Evolutionary conservation across 2,329 filamentous ascomycete genomes (phyloP), one percentile per base, ranked within the genome.

Genomic region (Cyphellophora attinorum): DNA sequence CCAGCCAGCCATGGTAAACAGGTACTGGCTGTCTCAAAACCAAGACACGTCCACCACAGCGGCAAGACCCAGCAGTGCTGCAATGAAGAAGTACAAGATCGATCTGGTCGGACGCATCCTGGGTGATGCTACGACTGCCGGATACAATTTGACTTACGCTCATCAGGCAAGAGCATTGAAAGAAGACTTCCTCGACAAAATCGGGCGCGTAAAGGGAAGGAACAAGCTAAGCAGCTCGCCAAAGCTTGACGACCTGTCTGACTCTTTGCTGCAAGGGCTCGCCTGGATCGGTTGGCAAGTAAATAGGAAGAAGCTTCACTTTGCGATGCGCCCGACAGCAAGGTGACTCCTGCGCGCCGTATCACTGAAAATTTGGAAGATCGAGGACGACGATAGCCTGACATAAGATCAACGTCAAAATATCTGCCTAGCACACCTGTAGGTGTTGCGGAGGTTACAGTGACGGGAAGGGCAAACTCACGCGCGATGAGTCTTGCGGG

Each of bases 221-320:
- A 31, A 28, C n/a, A 14, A n/a, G n/a, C n/a, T 15, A 2, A 25
- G 31, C 33, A 40, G 44, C n/a, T 28, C 51, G 14, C 49, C 48
- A n/a, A 91, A 91, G 57, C 56, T 89, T 34, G 85, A 93, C 56
- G 85, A 93, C 60, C 59, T 93, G 32, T 81, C 84, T 0, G 85
- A 93, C 60, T 82, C 79, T 52, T 60, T 91, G 16, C 54, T 91
- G 35, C 85, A 93, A 55, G 85, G 77, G 2, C 66, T 85, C 39
- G 78, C 82, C 3, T 89, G 81, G 76, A 57, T 85, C 23, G 68
- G 76, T 40, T 93, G 85, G 85, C 74, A 85, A 51, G 40, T 45
- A 12, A 45, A 42, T 18, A 19, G 42, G 23, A 13, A 15, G 5
- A 29, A 29, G 10, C 27, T 29, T n/a, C n/a, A n/a, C n/a, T n/a